Conservation (phyloP, 768 basidiomycete species). For the Albatrellus ellisii region DNA sequence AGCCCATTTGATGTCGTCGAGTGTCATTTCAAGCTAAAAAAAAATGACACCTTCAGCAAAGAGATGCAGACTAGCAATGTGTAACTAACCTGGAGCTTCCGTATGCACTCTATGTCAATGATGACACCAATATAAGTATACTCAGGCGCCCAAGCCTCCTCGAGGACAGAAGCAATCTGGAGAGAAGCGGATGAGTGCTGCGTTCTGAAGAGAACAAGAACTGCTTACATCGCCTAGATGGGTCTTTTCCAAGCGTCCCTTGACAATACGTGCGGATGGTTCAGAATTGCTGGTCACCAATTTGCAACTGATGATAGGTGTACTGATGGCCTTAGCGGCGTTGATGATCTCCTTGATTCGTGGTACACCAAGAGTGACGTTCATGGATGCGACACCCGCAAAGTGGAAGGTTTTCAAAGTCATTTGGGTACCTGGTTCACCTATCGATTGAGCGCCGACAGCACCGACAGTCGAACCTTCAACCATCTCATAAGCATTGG, state of each 20-base stretch:
- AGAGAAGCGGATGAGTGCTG: background rate
- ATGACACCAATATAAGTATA: constrained; percentile 92
- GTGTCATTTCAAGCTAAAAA: constrained; percentile 72
- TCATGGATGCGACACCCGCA: constrained; percentile 99
- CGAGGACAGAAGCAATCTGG: constrained; percentile 82
- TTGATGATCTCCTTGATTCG: constrained; percentile 99
- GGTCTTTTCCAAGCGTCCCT: constrained; percentile 92
- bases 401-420: constrained; percentile 99
- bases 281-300: constrained; percentile 78
- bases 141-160: constrained; percentile 91
- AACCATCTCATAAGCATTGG: background rate
- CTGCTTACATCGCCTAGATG: constrained; percentile 75
- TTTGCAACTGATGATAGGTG: constrained; percentile 96
- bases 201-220: background rate
- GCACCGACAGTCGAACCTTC: constrained; percentile 95
- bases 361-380: constrained; percentile 98
- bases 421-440: constrained; percentile 99
- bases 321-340: constrained; percentile 93
- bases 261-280: constrained; percentile 94
- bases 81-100: constrained; percentile 66
- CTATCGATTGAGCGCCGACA: constrained; percentile 97
- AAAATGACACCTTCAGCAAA: background rate
- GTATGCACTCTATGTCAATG: constrained; percentile 77
- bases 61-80: background rate
- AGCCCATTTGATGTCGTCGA: constrained; percentile 90